Percentiles rank a stretch among this genome's conserved stretches.
Conservation (phyloP, 331 rosid species). For the Rhamnella rubrinervis region DNA sequence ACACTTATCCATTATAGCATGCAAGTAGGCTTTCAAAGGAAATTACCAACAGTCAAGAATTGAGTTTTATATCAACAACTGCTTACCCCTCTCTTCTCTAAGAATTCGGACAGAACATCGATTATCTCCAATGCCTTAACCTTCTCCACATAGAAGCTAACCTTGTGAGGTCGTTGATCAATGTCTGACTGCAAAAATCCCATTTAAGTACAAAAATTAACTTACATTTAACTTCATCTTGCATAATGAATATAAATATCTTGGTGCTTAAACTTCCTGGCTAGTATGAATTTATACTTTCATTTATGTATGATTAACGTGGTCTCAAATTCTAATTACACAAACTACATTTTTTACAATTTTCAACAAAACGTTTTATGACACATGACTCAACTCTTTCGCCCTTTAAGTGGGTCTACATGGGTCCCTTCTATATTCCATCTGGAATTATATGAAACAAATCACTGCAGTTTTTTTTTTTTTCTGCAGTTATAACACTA, state of each 20-base stretch:
- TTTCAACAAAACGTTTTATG: too few relatives aligned
- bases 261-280: not conserved
- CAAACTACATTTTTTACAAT: too few relatives aligned
- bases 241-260: not conserved
- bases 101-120: slow-evolving; percentile 42
- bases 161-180: slow-evolving; percentile 81
- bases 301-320: too few relatives aligned
- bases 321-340: too few relatives aligned
- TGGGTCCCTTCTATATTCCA: too few relatives aligned
- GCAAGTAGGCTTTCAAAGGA: not conserved
- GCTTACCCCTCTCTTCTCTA: slow-evolving; percentile 66
- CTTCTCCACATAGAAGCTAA: slow-evolving; percentile 80
- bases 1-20: too few relatives aligned
- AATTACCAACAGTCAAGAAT: not conserved
- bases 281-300: too few relatives aligned
- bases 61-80: slow-evolving; percentile 7
- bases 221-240: not conserved
- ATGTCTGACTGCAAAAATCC: slow-evolving; percentile 57
- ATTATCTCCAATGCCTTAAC: slow-evolving; percentile 46
- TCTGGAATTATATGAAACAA: not conserved
- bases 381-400: too few relatives aligned
- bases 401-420: too few relatives aligned
- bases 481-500: not conserved
- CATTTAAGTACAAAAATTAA: slow-evolving; percentile 5
- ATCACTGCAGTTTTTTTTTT: too few relatives aligned